A percentile compares a stretch with the other conserved stretches of the same genome.
These are phyloP conservation scores for Neonectria sp. DNA, from an alignment of 2,329 filamentous ascomycete species.

Conservation along the genomic window DNA sequence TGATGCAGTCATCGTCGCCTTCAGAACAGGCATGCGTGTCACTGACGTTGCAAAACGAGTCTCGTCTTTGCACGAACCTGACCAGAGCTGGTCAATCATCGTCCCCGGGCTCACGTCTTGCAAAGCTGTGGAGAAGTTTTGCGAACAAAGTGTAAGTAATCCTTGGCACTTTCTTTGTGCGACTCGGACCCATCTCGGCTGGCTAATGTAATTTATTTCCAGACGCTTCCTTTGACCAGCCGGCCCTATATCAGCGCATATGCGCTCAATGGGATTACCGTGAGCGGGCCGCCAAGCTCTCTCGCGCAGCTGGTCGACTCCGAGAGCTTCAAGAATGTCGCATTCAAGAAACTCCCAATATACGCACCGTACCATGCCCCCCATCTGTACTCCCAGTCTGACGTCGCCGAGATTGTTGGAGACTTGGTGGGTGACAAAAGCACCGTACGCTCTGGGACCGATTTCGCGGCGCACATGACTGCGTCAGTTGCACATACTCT, in stretches of 20 bases:
- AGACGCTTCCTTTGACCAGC: conserved; percentile 30
- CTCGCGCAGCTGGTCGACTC: conserved; percentile 30
- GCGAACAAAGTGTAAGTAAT: conserved; percentile 11
- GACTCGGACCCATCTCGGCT: too few species aligned
- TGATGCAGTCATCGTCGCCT: conserved; percentile 31
- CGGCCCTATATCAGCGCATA: conserved; percentile 42
- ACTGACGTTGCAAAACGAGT: conserved; percentile 33
- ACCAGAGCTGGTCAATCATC: conserved; percentile 38
- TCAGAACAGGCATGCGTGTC: conserved; percentile 37
- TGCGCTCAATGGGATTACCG: conserved; percentile 35
- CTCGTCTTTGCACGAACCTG: conserved; percentile 18
- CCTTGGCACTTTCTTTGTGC: too few species aligned
- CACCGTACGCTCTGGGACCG: conserved; percentile 24
- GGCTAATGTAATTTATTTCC: not conserved
- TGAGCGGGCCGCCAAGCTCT: conserved; percentile 37
- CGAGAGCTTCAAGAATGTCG: conserved; percentile 19
- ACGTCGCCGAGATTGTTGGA: conserved; percentile 26
- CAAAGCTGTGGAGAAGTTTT: conserved; percentile 22
- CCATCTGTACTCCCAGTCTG: conserved; percentile 35
- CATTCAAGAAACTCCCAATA: conserved; percentile 35
- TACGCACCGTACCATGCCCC: conserved; percentile 40
- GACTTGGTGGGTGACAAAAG: conserved; percentile 18
- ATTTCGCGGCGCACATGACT: conserved; percentile 32
- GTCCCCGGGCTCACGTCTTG: conserved; percentile 32
- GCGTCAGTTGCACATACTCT: conserved; percentile 33